Evolutionary conservation across 192 early-diverging fungal genomes (phyloP), one percentile per base, ranked within the genome.

Genomic region (Mortierella antarctica): DNA sequence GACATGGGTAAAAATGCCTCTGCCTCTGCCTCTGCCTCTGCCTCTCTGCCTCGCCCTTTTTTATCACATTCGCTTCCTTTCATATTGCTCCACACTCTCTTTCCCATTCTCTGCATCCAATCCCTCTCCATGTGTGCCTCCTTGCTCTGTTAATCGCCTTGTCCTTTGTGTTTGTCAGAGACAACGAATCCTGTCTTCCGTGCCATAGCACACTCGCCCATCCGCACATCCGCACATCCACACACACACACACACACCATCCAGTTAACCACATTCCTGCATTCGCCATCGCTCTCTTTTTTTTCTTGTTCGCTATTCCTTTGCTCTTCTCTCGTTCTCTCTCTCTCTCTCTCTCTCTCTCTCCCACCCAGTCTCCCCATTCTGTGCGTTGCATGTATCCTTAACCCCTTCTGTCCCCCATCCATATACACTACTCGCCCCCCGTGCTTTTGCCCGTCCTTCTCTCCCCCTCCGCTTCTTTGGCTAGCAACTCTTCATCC

Each of bases 211-310:
- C 49, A 66, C 42, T 51, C 9, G 21, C 21, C n/a, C 51, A 17
- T 62, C 58, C 58, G 7, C 39, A 45, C 52, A 46, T 2, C 39
- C 15, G 31, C 53, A 49, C 55, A 65, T 18, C 45, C 62, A 39
- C n/a, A 10, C 40, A 45, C n/a, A n/a, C n/a, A n/a, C n/a, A n/a
- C n/a, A n/a, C n/a, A 55, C 7, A 55, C 18, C 7, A 20, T 14
- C 6, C 62, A 65, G 31, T 40, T 17, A 12, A n/a, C 47, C 20
- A 50, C 62, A 65, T 65, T 49, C 48, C 21, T 49, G 39, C 49
- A 40, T 50, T n/a, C 31, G 49, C 45, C n/a, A 15, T 17, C 31
- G n/a, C 40, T 31, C 40, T 39, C 41, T 31, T 53, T 31, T 54
- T 55, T 23, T 23, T n/a, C n/a, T 40, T 21, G 17, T 12, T 18